Evolutionary conservation across 345 rosid genomes (phyloP).

Genomic region (Heritiera littoralis): DNA sequence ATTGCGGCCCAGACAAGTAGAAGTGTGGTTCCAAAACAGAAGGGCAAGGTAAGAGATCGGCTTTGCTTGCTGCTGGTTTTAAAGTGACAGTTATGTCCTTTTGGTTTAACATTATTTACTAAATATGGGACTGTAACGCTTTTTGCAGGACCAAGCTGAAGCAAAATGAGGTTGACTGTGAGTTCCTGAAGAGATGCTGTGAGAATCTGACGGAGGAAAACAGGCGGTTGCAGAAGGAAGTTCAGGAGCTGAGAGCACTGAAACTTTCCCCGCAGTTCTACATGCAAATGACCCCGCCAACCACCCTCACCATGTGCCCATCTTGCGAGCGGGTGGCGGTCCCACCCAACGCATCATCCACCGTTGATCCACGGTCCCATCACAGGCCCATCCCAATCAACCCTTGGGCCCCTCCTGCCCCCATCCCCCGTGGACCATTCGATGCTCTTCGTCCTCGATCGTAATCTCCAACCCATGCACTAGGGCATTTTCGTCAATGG

Average conservation of each 20-base stretch:
- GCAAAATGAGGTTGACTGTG: constrained; percentile 98
- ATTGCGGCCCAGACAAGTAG: constrained; percentile 86
- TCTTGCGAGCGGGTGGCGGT: constrained; percentile 91
- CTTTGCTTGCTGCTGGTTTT: background rate
- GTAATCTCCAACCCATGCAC: constrained; percentile 1
- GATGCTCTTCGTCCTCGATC: constrained; percentile 58
- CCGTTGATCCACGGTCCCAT: constrained; percentile 38
- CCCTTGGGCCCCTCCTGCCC: constrained; percentile 49
- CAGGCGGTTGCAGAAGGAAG: constrained; percentile 92
- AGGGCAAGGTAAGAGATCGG: constrained; percentile 70
- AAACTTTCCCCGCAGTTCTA: constrained; percentile 95
- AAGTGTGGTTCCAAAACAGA: constrained; percentile 99
- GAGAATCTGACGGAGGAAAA: constrained; percentile 97
- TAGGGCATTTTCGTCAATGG: constrained; percentile 34
- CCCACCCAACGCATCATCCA: constrained; percentile 46
- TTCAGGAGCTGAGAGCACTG: constrained; percentile 89
- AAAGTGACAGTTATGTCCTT: constrained; percentile 19
- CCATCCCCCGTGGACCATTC: constrained; percentile 43
- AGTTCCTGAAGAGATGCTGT: constrained; percentile 89
- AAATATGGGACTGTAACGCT: background rate
- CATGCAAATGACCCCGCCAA: constrained; percentile 99
- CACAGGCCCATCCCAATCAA: constrained; percentile 50
- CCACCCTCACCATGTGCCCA: constrained; percentile 98
- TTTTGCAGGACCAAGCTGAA: constrained; percentile 84
- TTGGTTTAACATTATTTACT: constrained; percentile 9